These are phyloP conservation scores for Tagetes erecta DNA, from an alignment of 129 eudicot genomes.

Conservation along the genomic window DNA sequence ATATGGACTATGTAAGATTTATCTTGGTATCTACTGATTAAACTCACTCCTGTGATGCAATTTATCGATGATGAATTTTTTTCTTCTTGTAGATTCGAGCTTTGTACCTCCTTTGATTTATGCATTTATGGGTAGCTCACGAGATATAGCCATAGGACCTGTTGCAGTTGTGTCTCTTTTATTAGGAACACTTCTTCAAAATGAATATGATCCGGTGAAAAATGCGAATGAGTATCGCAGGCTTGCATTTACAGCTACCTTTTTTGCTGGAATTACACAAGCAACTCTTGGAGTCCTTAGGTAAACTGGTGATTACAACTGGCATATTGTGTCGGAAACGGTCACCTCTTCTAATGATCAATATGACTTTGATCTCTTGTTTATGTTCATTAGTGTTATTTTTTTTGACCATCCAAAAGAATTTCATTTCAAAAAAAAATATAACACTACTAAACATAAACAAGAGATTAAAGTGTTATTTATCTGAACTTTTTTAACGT, in stretches of 20 bases:
- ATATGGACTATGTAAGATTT: slow-evolving; percentile 73
- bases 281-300: slow-evolving; percentile 80
- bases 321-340: neutral
- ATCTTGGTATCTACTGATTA: neutral
- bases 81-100: slow-evolving; percentile 61
- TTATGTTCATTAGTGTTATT: neutral
- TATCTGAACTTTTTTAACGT: slow-evolving; percentile 5
- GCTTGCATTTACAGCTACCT: slow-evolving; percentile 87
- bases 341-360: neutral
- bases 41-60: neutral
- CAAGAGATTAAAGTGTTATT: neutral
- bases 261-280: slow-evolving; percentile 89
- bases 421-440: too few species aligned
- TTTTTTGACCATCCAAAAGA: too few species aligned
- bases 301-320: slow-evolving; percentile 32
- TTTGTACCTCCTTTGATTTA: slow-evolving; percentile 85
- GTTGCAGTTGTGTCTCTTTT: slow-evolving; percentile 88
- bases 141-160: slow-evolving; percentile 93
- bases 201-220: slow-evolving; percentile 58
- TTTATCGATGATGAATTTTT: slow-evolving; percentile 5
- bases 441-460: neutral
- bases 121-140: slow-evolving; percentile 92
- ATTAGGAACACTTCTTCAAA: slow-evolving; percentile 66
- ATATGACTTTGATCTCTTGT: slow-evolving; percentile 7
- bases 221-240: slow-evolving; percentile 56